These are phyloP conservation scores for Lachnellula willkommii DNA, from an alignment of 2,329 filamentous ascomycete genomes.

Conservation along the genomic window DNA sequence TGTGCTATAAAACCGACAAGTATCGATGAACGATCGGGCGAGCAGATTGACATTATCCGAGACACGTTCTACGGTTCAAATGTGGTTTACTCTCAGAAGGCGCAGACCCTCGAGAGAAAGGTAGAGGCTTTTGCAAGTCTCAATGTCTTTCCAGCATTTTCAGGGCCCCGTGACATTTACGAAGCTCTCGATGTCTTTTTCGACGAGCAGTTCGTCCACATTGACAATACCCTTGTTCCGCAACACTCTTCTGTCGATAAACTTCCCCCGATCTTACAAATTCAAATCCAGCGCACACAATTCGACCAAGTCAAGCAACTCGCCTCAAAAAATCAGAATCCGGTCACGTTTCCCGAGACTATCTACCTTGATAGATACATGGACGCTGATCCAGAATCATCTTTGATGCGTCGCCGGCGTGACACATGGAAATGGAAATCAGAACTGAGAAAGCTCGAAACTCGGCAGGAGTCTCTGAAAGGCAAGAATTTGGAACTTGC, in stretches of 20 bases:
- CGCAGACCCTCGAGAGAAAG: conserved; percentile 38
- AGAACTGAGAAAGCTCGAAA: conserved; percentile 52
- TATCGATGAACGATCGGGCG: conserved; percentile 57
- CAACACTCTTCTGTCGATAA: conserved; percentile 67
- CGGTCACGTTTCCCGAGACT: conserved; percentile 71
- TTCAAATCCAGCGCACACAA: conserved; percentile 80
- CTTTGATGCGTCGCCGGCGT: conserved; percentile 58
- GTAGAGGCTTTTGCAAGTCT: conserved; percentile 46
- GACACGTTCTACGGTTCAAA: conserved; percentile 61
- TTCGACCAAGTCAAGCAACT: conserved; percentile 57
- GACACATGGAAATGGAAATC: conserved; percentile 71
- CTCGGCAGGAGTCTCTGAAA: conserved; percentile 26
- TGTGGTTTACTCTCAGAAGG: conserved; percentile 54
- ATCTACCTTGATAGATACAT: conserved; percentile 88
- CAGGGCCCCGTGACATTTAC: conserved; percentile 61
- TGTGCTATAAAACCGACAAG: conserved; percentile 74
- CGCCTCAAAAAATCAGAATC: conserved; percentile 68
- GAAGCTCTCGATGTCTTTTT: conserved; percentile 81
- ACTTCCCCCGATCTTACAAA: conserved; percentile 80
- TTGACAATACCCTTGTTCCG: conserved; percentile 53
- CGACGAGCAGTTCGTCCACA: conserved; percentile 68
- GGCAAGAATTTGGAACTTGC: conserved; percentile 20
- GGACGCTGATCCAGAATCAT: conserved; percentile 54
- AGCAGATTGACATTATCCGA: conserved; percentile 78
- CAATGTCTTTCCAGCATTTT: conserved; percentile 51